Evolutionary conservation across 352 stramenopile species (phyloP), one percentile per base, ranked within the genome.

Genomic region (Phytophthora melonis): DNA sequence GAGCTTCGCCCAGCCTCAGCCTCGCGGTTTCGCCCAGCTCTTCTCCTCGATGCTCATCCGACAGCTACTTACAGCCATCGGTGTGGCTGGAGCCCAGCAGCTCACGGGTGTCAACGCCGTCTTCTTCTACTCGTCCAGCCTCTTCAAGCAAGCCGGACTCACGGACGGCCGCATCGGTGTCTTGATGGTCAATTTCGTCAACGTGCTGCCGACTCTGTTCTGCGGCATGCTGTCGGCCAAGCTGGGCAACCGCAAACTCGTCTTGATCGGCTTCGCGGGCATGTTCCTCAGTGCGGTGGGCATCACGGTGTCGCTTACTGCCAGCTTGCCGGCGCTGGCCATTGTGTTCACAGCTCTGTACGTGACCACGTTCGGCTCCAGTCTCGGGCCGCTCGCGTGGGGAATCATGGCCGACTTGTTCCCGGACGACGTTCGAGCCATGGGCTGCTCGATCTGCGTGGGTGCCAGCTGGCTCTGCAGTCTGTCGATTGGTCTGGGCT

Each of bases 61-160:
- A 5, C 84, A 92, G 59, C 60, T 89, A 3, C 57, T 91, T 6
- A 70, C 86, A 14, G 83, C 83, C 0, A 81, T 89, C 50, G 79
- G 73, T 5, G 67, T 92, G 32, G 74, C 75, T 5, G 65, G 70
- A 11, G 66, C 78, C 3, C 83, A 91, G 55, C 86, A 92, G 55
- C 78, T 93, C 45, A 87, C 81, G 1, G 86, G 84, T 23, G 79
- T 93, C 75, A 93, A 90, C 57, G 87, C 82, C 36, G 80, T 92
- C 11, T 92, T 91, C 66, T 86, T 90, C 60, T 93, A 93, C 68
- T 92, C 87, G 25, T 90, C 81, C 18, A 69, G 69, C 3, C 74
- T 92, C 18, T 93, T 92, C 60, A 86, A 79, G 27, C 68, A 84
- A 32, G 84, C 84, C 8, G 86, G 86, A 6, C 80, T 93, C 45